Conservation (phyloP, 192 early-diverging fungal species). For the Pilaira anomala region DNA sequence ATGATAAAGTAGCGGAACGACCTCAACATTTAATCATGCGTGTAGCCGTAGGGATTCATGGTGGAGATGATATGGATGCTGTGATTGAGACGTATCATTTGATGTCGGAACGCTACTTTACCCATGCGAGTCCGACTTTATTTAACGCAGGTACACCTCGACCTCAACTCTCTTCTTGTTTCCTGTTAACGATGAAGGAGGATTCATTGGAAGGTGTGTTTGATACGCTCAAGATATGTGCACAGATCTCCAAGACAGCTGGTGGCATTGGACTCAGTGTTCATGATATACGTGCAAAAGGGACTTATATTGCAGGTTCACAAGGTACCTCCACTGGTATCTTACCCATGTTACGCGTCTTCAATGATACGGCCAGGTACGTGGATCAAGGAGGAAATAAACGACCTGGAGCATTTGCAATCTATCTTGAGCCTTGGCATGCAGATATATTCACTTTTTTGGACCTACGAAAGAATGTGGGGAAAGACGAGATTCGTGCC, state of each 20-base stretch:
- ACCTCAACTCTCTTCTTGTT: constrained; percentile 94
- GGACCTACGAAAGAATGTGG: constrained; percentile 95
- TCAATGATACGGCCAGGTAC: constrained; percentile 97
- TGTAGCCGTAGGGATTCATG: constrained; percentile 95
- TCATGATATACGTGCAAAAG: constrained; percentile 92
- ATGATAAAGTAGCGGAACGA: constrained; percentile 84
- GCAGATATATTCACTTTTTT: constrained; percentile 96
- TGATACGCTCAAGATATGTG: constrained; percentile 95
- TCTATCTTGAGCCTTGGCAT: constrained; percentile 99
- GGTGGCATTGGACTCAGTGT: constrained; percentile 97
- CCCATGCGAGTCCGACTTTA: constrained; percentile 94
- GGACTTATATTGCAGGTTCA: constrained; percentile 97
- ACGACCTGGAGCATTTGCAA: constrained; percentile 95
- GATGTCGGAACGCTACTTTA: constrained; percentile 92
- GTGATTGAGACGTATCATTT: constrained; percentile 94
- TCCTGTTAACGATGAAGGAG: constrained; percentile 93
- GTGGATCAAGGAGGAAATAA: constrained; percentile 99
- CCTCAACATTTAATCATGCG: constrained; percentile 99
- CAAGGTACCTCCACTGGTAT: constrained; percentile 97
- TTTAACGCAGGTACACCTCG: constrained; percentile 98
- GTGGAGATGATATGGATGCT: constrained; percentile 75
- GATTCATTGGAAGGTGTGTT: constrained; percentile 98
- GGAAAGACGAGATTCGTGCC: constrained; percentile 95
- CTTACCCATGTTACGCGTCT: constrained; percentile 97
- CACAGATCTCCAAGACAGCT: constrained; percentile 97